Evolutionary conservation across 768 basidiomycete species (phyloP).

Genomic region (Cyathus striatus): DNA sequence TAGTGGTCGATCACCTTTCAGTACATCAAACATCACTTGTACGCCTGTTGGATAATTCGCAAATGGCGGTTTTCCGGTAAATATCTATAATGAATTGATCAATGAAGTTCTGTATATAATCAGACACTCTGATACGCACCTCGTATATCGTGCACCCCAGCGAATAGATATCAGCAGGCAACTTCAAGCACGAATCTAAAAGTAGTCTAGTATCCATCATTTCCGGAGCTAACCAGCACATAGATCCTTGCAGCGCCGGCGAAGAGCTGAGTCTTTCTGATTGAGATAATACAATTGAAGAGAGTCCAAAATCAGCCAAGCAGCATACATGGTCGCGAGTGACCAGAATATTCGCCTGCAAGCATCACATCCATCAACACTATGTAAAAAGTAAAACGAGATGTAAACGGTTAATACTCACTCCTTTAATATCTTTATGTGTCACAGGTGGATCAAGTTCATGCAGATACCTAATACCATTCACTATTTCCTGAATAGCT

Average conservation of each 20-base stretch:
- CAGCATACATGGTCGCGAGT: conserved; percentile 6
- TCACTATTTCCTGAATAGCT: not conserved
- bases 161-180: conserved; percentile 9
- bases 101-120: not conserved
- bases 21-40: not conserved
- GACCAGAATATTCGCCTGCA: conserved; percentile 10
- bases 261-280: conserved; percentile 5
- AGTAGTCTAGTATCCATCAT: not conserved
- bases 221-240: conserved; percentile 7
- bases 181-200: not conserved
- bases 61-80: conserved; percentile 9
- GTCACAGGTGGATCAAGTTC: not conserved
- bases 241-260: conserved; percentile 3
- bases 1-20: not conserved
- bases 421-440: conserved; percentile 1
- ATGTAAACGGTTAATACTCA: not conserved
- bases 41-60: not conserved
- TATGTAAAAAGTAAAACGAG: not conserved
- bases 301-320: conserved; percentile 11
- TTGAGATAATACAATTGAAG: conserved; percentile 9
- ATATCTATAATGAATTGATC: conserved; percentile 2
- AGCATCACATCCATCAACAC: not conserved
- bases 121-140: conserved; percentile 3
- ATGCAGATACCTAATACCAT: conserved; percentile 1
- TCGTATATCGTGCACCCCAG: conserved; percentile 9